These are phyloP conservation scores for Lolium perenne DNA, from an alignment of 176 grass and related monocot genomes.

Conservation along the genomic window DNA sequence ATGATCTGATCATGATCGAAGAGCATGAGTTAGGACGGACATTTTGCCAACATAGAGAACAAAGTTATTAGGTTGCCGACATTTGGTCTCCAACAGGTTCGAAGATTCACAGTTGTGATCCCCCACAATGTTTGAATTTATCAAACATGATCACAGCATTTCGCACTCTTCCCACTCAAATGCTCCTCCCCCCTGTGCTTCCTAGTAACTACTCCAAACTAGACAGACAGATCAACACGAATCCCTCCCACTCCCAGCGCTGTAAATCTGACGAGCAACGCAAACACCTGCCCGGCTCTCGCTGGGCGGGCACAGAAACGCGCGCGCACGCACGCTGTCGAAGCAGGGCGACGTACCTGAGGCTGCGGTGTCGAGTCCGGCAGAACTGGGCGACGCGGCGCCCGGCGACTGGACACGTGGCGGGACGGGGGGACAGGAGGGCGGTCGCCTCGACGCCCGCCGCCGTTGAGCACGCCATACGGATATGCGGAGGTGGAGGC, in stretches of 20 bases:
- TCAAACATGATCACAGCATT: background rate
- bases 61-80: too few species aligned
- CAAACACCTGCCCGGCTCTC: too few species aligned
- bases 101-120: background rate
- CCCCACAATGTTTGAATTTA: background rate
- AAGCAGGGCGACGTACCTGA: slow-evolving; percentile 48
- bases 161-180: background rate
- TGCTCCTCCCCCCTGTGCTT: background rate
- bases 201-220: background rate
- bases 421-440: slow-evolving; percentile 39
- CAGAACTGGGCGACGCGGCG: slow-evolving; percentile 42
- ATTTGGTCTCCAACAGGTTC: too few species aligned
- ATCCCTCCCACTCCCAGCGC: too few species aligned
- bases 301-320: too few species aligned
- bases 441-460: slow-evolving; percentile 41
- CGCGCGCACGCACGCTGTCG: too few species aligned
- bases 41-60: too few species aligned
- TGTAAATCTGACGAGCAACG: too few species aligned
- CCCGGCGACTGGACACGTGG: slow-evolving; percentile 1
- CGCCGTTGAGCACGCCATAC: slow-evolving; percentile 46
- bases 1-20: background rate
- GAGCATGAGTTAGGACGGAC: background rate
- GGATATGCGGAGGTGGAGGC: background rate
- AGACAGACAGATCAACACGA: too few species aligned
- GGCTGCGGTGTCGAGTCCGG: slow-evolving; percentile 46